phyloP scores from a whole-genome alignment of 2,329 filamentous ascomycete genomes.

The Aspergillus costaricaensis region DNA sequence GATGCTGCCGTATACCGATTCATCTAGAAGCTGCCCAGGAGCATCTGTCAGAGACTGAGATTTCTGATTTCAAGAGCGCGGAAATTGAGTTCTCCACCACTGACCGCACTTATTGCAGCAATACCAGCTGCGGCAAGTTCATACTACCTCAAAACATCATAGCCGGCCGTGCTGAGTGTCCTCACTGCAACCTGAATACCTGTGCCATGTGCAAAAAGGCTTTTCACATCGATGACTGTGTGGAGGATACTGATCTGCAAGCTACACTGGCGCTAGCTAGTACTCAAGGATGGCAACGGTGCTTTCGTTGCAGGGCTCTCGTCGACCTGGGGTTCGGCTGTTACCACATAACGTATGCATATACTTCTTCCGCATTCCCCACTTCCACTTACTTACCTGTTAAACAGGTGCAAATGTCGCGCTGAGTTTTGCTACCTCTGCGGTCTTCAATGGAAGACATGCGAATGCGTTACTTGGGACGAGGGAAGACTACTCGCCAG shows the following conservation, averaged over 20 bases:
- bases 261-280: constrained; percentile 1
- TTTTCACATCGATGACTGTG: constrained; percentile 4
- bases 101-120: constrained; percentile 10
- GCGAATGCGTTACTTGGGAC: not conserved
- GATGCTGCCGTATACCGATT: constrained; percentile 10
- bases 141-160: not conserved
- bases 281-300: constrained; percentile 2
- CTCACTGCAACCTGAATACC: not conserved
- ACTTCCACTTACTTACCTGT: not conserved
- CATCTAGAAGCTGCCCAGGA: not conserved
- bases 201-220: not conserved
- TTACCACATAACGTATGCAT: constrained; percentile 11
- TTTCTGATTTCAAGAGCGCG: not conserved
- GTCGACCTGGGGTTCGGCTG: constrained; percentile 7
- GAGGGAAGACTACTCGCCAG: not conserved
- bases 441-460: constrained; percentile 4
- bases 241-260: constrained; percentile 2
- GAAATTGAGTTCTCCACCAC: constrained; percentile 3
- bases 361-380: not conserved
- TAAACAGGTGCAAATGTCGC: constrained; percentile 10
- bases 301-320: not conserved
- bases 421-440: constrained; percentile 13
- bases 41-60: not conserved
- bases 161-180: not conserved
- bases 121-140: not conserved